These are phyloP conservation scores for Conringia planisiliqua DNA, from an alignment of 345 rosid genomes.

Conservation along the genomic window DNA sequence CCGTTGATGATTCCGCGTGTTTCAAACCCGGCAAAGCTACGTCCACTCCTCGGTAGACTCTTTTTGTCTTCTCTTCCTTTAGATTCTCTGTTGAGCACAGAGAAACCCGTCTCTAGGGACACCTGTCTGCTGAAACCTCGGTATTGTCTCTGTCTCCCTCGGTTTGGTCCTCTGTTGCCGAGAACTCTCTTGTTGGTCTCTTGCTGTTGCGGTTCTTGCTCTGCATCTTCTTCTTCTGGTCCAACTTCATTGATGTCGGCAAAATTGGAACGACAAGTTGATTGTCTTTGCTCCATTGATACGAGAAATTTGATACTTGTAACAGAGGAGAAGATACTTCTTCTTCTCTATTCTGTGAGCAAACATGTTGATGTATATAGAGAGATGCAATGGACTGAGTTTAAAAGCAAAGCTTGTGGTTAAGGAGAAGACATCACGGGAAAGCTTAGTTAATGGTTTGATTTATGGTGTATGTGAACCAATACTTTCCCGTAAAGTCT, in stretches of 20 bases:
- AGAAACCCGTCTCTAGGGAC: conserved; percentile 84
- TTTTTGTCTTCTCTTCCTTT: conserved; percentile 51
- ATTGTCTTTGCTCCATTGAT: conserved; percentile 28
- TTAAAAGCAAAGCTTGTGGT: conserved; percentile 18
- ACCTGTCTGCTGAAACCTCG: conserved; percentile 67
- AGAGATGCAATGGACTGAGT: not conserved
- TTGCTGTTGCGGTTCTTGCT: conserved; percentile 25
- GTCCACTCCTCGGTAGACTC: conserved; percentile 69
- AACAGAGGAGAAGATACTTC: not conserved
- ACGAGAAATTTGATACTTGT: not conserved
- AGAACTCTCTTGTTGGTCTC: conserved; percentile 37
- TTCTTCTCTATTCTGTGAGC: not conserved
- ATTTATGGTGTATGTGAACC: conserved; percentile 3
- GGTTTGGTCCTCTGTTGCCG: conserved; percentile 42
- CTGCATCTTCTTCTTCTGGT: conserved; percentile 48
- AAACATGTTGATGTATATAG: conserved; percentile 30
- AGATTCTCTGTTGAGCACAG: conserved; percentile 55
- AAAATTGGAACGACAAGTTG: conserved; percentile 38
- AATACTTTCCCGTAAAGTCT: conserved; percentile 28
- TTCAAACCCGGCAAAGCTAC: conserved; percentile 83
- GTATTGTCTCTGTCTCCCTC: conserved; percentile 34
- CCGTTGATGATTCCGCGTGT: conserved; percentile 34
- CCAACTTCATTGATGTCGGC: conserved; percentile 73
- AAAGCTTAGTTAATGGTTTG: conserved; percentile 27
- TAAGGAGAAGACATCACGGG: conserved; percentile 23